phyloP scores from a whole-genome alignment of 2,329 filamentous ascomycete species.

The Cytospora paraplurivora region DNA sequence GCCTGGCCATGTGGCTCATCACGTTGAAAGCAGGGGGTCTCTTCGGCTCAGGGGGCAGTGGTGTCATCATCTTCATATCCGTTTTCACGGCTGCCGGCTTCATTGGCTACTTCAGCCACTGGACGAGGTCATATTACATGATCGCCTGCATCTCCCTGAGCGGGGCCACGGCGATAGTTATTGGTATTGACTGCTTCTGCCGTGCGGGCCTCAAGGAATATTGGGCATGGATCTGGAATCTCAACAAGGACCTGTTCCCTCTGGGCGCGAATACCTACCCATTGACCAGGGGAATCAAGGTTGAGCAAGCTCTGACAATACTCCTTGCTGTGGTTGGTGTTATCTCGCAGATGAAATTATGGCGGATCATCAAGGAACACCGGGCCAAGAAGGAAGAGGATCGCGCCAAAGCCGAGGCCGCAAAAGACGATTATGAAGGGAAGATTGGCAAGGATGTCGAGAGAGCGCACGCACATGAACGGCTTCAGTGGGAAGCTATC shows the following conservation, averaged over 20 bases:
- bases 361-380: conserved; percentile 73
- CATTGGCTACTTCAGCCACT: conserved; percentile 75
- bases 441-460: conserved; percentile 69
- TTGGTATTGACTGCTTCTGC: conserved; percentile 91
- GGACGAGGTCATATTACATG: conserved; percentile 76
- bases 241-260: conserved; percentile 82
- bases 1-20: conserved; percentile 87
- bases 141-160: conserved; percentile 78
- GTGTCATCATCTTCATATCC: conserved; percentile 75
- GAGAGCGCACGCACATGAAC: conserved; percentile 61
- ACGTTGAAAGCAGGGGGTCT: conserved; percentile 76
- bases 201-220: conserved; percentile 93
- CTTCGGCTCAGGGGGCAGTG: conserved; percentile 55
- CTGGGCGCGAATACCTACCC: conserved; percentile 77
- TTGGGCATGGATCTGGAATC: conserved; percentile 86
- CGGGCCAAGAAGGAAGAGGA: conserved; percentile 56
- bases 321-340: conserved; percentile 75
- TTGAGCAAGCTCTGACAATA: conserved; percentile 78
- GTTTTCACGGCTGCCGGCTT: conserved; percentile 70
- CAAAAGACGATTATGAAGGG: conserved; percentile 66
- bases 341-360: conserved; percentile 82
- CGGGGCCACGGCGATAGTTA: conserved; percentile 74
- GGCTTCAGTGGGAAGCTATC: conserved; percentile 72
- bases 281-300: conserved; percentile 80
- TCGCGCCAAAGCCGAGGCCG: conserved; percentile 52